Evolutionary conservation across 345 rosid species (phyloP), one percentile per base, ranked within the genome.

Genomic region (Brassica nigra): DNA sequence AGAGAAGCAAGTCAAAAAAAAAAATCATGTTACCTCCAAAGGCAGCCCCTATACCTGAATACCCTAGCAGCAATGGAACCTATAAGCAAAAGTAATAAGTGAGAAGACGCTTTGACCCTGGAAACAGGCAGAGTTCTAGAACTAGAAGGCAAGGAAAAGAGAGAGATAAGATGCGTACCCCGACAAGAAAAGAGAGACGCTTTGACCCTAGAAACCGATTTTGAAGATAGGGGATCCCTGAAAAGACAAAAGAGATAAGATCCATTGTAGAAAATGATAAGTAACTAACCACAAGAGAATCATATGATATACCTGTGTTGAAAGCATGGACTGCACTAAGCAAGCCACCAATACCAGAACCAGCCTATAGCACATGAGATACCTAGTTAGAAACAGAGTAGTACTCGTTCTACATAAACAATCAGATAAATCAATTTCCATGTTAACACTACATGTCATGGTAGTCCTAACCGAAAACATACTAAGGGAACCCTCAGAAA

Each of bases 281-380:
- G 9, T 15, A 9, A 74, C 20, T 12, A 23, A 52, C 68, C 3
- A 64, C 49, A 54, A 75, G 74, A 57, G 74, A 68, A 69, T 47
- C 68, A 4, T 71, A 75, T 30, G 7, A 49, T 81, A 54, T 83
- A 91, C 97, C 92, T 62, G 97, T 88, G 73, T 93, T 93, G 76
- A 93, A 84, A 79, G 91, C 91, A 83, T 93, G 86, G 76, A 93
- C 89, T 12, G 94, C 96, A 85, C 96, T 89, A 80, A 93, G 98
- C 92, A 95, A 76, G 66, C 87, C 94, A 83, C 97, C 96, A 76
- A 93, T 78, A 62, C 97, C 98, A 42, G 94, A 86, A 69, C 97
- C 97, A 83, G 95, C 97, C 99, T 90, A 83, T 28, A 68, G 9
- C 74, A 76, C 49, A 80, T 6, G 57, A 69, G 61, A 44, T 4